Evolutionary conservation across 1,139 yeast genomes (phyloP), one percentile per base, ranked within the genome.

Genomic region (Suhomyces bribrorum): DNA sequence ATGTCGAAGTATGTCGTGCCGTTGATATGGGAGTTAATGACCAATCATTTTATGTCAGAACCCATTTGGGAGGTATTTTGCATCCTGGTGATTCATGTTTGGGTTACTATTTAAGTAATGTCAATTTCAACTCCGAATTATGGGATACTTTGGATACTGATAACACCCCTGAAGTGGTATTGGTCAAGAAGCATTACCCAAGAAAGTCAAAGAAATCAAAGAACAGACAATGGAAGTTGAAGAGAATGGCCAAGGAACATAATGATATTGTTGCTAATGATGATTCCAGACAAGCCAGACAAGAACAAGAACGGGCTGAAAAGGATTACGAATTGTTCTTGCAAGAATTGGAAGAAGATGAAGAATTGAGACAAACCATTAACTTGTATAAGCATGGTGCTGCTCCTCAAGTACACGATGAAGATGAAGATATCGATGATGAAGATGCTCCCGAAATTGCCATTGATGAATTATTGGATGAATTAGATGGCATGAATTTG

Each of bases 201-300:
- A 85, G 94, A 73, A 83, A 85, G 68, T 74, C 82, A 36, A 79
- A 78, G 70, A 85, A 83, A 68, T 65, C 79, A 45, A 85, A 83
- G 78, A 80, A 83, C 73, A 83, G 96, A 73, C 77, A 76, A 64
- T 92, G 97, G 97, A 90, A 86, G 70, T 81, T 92, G 68, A 88
- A 87, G 83, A 86, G 97, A 76, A 89, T 92, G 97, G 97, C 97
- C 32, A 85, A 76, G 61, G 97, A 92, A 67, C 95, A 90, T 64
- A 79, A 80, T 53, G 96, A 87, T 54, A 81, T 86, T 48, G 89
- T 84, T 39, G 95, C 95, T 40, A 73, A 78, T 50, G 83, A 78
- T 48, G 88, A 83, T 53, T 77, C 86, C 4, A 81, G 88, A 71
- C 83, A 80, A 54, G 90, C 90, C 44, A 84, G 80, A 68, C 92